Base-by-base conservation (phyloP, 176 grass and related monocot species). In the Phoenix dactylifera region DNA sequence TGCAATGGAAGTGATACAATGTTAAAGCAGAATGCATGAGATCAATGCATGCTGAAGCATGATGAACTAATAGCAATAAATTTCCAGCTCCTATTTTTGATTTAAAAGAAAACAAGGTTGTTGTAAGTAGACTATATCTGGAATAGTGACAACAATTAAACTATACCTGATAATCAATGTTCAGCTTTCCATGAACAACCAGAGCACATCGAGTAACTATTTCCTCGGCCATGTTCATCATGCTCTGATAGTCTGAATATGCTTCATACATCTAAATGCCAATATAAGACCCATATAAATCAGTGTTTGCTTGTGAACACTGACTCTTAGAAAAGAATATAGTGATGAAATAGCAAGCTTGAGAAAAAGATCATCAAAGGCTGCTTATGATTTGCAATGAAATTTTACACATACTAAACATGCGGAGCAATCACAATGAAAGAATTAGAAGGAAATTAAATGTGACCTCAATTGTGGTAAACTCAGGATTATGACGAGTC, bases 201-300 rank as follows among this genome's bases (percentile, higher is more conserved):
- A 91, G 80, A 73, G 84, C 84, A 80, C 93, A 97, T 66, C 72
- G 74, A 75, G 76, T 91, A 52, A 85, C 63, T 22, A 97, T 88
- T 85, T 97, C 87, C 72, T 97, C 93, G 3, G 93, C 93, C 81
- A 97, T 78, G 79, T 78, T 88, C 84, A 97, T 97, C 87, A 97
- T 97, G 78, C 84, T 91, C 83, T 97, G 74, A 72, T 97, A 97
- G 77, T 97, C 93, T n/a, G 93, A 88, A 82, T 97, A 97, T 78
- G 93, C 87, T 80, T 97, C 93, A 80, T 97, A 97, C 72, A 97
- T 91, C 93, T 97, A 88, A 63, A 73, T 74, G 72, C 55, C 68
- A 85, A 79, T 71, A 44, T 44, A 54, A 15, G 18, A 50, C 9
- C 49, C 24, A 30, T 14, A 72, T 22, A 32, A 44, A 52, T 63